Conservation (phyloP, 129 eudicot genomes). For the Gnaphalium uliginosum region DNA sequence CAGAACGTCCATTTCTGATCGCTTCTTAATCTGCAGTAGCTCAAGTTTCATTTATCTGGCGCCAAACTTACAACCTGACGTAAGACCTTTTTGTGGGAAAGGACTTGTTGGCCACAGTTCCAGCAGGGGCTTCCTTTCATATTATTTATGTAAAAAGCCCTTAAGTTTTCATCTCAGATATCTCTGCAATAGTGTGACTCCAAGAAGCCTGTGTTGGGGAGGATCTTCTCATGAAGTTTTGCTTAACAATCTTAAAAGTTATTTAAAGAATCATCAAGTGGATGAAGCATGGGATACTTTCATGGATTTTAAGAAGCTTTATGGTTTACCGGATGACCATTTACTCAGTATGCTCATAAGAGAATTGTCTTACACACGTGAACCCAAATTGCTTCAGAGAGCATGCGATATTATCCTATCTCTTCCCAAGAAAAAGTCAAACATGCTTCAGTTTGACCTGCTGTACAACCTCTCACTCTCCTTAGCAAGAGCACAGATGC, state of each 20-base stretch:
- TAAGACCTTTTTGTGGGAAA: slow-evolving; percentile 21
- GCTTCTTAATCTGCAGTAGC: slow-evolving; percentile 24
- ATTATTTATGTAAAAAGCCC: background rate
- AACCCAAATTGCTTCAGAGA: slow-evolving; percentile 57
- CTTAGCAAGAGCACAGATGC: slow-evolving; percentile 79
- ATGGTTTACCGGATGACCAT: slow-evolving; percentile 57
- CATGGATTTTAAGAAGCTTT: slow-evolving; percentile 47
- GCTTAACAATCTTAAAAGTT: slow-evolving; percentile 54
- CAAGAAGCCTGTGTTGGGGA: slow-evolving; percentile 35
- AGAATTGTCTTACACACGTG: slow-evolving; percentile 61
- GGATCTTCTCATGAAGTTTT: slow-evolving; percentile 42
- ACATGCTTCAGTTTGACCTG: slow-evolving; percentile 41
- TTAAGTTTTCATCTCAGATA: slow-evolving; percentile 12
- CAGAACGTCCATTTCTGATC: slow-evolving; percentile 15
- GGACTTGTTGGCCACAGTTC: slow-evolving; percentile 6
- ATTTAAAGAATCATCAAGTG: slow-evolving; percentile 48
- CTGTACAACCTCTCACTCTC: slow-evolving; percentile 58
- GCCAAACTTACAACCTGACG: slow-evolving; percentile 15
- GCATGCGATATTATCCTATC: slow-evolving; percentile 49
- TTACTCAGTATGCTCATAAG: slow-evolving; percentile 46
- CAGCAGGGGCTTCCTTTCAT: slow-evolving; percentile 14
- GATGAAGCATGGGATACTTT: slow-evolving; percentile 72
- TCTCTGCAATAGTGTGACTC: slow-evolving; percentile 24
- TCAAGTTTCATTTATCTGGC: slow-evolving; percentile 19
- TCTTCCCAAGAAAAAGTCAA: slow-evolving; percentile 48